phyloP scores from a whole-genome alignment of 1,284 basidiomycete genomes.

The Puccinia brachypodii region DNA sequence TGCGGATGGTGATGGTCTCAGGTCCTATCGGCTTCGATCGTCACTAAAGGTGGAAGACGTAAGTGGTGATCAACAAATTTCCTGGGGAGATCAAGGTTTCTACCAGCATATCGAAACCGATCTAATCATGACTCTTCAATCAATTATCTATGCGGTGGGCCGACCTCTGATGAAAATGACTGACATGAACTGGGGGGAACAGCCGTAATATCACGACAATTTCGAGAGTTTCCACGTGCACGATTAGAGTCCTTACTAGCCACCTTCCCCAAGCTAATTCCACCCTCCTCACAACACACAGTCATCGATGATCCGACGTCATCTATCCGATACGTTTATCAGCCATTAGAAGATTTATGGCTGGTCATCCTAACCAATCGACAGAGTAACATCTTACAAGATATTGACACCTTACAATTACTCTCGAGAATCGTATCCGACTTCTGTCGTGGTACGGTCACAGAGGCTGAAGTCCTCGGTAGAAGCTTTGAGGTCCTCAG shows the following conservation, averaged over 20 bases:
- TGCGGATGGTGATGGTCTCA: background rate
- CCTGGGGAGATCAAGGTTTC: too few species aligned
- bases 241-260: constrained; percentile 92
- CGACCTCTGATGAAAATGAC: background rate
- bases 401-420: constrained; percentile 93
- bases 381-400: constrained; percentile 95
- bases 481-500: constrained; percentile 93
- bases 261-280: constrained; percentile 96
- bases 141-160: background rate
- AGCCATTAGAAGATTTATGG: constrained; percentile 96
- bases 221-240: constrained; percentile 86
- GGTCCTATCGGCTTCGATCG: constrained; percentile 87
- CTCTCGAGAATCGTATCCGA: constrained; percentile 92
- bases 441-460: constrained; percentile 69
- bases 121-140: background rate
- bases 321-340: constrained; percentile 92
- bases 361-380: constrained; percentile 98
- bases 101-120: background rate
- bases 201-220: constrained; percentile 97
- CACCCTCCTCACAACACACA: constrained; percentile 94
- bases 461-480: constrained; percentile 84
- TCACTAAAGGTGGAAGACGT: constrained; percentile 90
- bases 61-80: too few species aligned
- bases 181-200: constrained; percentile 28
- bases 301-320: constrained; percentile 74